Conservation (phyloP, 352 stramenopile species). For the Phytopythium chamaehyphon region DNA sequence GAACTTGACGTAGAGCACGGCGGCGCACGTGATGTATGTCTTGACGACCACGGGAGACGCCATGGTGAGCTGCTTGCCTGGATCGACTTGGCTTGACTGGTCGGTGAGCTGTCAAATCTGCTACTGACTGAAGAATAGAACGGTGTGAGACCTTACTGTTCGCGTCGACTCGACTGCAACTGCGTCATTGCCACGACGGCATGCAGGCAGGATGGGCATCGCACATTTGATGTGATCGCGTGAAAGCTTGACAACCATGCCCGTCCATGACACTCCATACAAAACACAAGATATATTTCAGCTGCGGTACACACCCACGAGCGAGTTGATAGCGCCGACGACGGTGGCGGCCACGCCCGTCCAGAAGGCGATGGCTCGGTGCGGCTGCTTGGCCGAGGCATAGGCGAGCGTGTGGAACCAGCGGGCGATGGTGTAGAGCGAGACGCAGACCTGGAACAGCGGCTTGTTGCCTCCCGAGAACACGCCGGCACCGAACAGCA, state of each 20-base stretch:
- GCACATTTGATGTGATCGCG: neutral
- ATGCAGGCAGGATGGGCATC: neutral
- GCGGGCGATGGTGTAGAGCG: constrained; percentile 36
- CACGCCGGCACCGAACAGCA: constrained; percentile 37
- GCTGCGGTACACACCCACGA: constrained; percentile 4
- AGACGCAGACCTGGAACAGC: constrained; percentile 26
- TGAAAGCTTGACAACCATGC: neutral
- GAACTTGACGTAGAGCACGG: constrained; percentile 69
- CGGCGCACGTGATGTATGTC: constrained; percentile 45
- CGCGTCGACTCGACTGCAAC: no score
- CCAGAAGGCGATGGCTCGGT: constrained; percentile 25
- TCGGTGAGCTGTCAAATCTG: constrained; percentile 11
- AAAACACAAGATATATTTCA: constrained; percentile 1
- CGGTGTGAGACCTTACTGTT: neutral
- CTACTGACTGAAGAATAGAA: constrained; percentile 6
- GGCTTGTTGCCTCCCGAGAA: constrained; percentile 28
- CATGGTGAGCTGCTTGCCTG: constrained; percentile 15
- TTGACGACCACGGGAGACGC: constrained; percentile 33
- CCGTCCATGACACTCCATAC: no score
- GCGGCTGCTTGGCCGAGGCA: constrained; percentile 31
- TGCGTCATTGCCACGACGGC: no score
- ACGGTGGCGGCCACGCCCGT: constrained; percentile 6
- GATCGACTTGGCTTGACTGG: neutral
- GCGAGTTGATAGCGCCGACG: constrained; percentile 15
- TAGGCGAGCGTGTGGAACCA: constrained; percentile 40